Evolutionary conservation across 2,329 filamentous ascomycete species (phyloP).

Genomic region (Plectosphaerella cucumerina): DNA sequence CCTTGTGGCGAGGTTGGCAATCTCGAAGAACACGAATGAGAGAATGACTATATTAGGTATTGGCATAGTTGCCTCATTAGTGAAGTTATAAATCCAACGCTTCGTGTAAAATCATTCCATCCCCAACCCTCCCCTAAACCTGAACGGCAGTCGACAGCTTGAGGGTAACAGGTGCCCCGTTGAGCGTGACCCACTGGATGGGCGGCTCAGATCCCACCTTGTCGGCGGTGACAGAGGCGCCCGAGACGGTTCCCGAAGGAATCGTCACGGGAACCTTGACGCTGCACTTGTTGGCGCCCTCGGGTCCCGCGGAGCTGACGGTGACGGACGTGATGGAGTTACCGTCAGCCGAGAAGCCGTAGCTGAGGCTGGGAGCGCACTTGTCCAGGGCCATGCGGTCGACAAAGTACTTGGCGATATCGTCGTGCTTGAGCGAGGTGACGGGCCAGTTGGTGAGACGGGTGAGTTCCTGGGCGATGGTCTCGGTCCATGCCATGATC

Average conservation of each 20-base stretch:
- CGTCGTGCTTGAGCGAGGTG: slow-evolving; percentile 29
- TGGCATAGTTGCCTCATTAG: too few relatives aligned
- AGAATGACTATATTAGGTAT: too few relatives aligned
- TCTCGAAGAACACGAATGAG: too few relatives aligned
- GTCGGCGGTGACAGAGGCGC: slow-evolving; percentile 39
- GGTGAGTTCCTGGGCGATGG: slow-evolving; percentile 47
- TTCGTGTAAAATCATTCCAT: too few relatives aligned
- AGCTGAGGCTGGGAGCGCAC: slow-evolving; percentile 45
- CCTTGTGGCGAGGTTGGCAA: too few relatives aligned
- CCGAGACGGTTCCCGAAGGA: slow-evolving; percentile 39
- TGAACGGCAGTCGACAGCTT: too few relatives aligned
- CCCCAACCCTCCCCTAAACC: too few relatives aligned
- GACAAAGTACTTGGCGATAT: slow-evolving; percentile 46
- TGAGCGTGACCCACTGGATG: slow-evolving; percentile 44
- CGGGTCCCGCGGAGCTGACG: slow-evolving; percentile 38
- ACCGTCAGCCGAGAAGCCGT: slow-evolving; percentile 34
- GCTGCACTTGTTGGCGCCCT: slow-evolving; percentile 47
- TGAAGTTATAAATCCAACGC: too few relatives aligned
- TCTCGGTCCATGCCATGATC: slow-evolving; percentile 54
- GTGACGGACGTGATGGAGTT: slow-evolving; percentile 45
- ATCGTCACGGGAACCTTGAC: slow-evolving; percentile 51
- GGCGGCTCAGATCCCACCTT: slow-evolving; percentile 49
- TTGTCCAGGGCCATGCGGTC: slow-evolving; percentile 48
- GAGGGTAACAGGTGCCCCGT: slow-evolving; percentile 39
- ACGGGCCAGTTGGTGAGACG: too few relatives aligned